These are phyloP conservation scores for Colletotrichum sp. DNA, from an alignment of 2,329 filamentous ascomycete species.

Conservation along the genomic window DNA sequence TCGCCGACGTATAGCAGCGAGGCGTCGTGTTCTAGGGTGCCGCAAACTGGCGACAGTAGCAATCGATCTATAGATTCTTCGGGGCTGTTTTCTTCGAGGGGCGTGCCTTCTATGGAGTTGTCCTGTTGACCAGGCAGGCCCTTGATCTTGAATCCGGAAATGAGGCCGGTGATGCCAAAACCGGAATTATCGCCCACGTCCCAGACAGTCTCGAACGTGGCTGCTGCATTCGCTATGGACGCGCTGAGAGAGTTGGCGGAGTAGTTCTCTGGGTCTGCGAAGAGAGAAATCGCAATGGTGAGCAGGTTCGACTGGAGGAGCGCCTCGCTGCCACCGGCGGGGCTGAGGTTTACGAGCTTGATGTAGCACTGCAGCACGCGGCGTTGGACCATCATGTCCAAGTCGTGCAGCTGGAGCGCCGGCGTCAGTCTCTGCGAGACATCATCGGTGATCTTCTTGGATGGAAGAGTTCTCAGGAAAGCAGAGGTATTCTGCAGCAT, in stretches of 20 bases:
- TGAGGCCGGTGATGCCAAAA: slow-evolving; percentile 88
- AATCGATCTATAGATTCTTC: slow-evolving; percentile 69
- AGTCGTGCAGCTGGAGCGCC: slow-evolving; percentile 85
- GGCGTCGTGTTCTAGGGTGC: slow-evolving; percentile 88
- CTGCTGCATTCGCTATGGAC: slow-evolving; percentile 88
- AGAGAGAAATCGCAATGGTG: slow-evolving; percentile 86
- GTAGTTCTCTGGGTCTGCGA: slow-evolving; percentile 92
- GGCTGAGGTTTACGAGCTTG: slow-evolving; percentile 86
- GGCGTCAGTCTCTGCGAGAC: slow-evolving; percentile 82
- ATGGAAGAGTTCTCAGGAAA: slow-evolving; percentile 84
- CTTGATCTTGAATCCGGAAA: slow-evolving; percentile 76
- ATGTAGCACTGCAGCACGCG: slow-evolving; percentile 95
- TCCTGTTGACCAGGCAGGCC: slow-evolving; percentile 73
- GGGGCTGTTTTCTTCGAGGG: slow-evolving; percentile 59
- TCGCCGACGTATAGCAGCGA: slow-evolving; percentile 74
- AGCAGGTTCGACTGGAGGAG: slow-evolving; percentile 90
- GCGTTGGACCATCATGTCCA: slow-evolving; percentile 90
- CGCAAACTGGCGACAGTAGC: slow-evolving; percentile 74
- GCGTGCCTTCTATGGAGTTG: slow-evolving; percentile 43
- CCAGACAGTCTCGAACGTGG: slow-evolving; percentile 93
- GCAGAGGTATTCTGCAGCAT: slow-evolving; percentile 96
- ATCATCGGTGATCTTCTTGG: slow-evolving; percentile 86
- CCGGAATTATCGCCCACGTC: slow-evolving; percentile 93
- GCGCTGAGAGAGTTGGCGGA: slow-evolving; percentile 83
- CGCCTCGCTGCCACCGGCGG: slow-evolving; percentile 82